Conservation (phyloP, 2,329 filamentous ascomycete genomes). For the Ophiostoma himal-ulmi region DNA sequence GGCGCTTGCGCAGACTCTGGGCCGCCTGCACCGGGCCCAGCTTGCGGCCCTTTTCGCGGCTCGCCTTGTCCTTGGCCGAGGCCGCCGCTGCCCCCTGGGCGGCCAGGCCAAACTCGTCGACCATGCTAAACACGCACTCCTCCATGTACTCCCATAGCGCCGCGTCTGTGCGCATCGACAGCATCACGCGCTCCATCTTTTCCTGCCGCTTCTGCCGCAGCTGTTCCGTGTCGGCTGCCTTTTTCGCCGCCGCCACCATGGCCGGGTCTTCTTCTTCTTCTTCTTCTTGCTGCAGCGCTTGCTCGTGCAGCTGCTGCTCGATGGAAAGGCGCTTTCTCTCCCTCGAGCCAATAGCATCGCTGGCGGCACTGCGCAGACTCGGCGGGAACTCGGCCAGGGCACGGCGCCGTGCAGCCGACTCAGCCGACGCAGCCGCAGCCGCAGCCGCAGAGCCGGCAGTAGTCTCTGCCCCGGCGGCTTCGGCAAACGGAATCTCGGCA, state of each 20-base stretch:
- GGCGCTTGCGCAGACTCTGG: background rate
- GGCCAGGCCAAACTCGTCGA: conserved; percentile 40
- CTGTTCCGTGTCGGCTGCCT: conserved; percentile 32
- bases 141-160: conserved; percentile 64
- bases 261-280: background rate
- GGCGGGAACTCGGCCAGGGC: conserved; percentile 39
- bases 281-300: background rate
- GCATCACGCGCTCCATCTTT: conserved; percentile 47
- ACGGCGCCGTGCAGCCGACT: conserved; percentile 27
- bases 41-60: background rate
- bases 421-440: background rate
- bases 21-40: no score
- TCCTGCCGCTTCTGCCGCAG: conserved; percentile 20
- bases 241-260: conserved; percentile 33
- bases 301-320: background rate
- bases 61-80: background rate
- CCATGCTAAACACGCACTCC: conserved; percentile 58
- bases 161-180: conserved; percentile 51
- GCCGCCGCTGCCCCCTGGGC: no score
- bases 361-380: conserved; percentile 37
- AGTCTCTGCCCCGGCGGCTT: background rate
- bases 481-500: background rate
- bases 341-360: conserved; percentile 35
- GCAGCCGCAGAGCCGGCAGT: background rate
- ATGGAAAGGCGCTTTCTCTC: conserved; percentile 20